Evolutionary conservation across 768 basidiomycete genomes (phyloP).

Genomic region (Lentinula guzmanii): DNA sequence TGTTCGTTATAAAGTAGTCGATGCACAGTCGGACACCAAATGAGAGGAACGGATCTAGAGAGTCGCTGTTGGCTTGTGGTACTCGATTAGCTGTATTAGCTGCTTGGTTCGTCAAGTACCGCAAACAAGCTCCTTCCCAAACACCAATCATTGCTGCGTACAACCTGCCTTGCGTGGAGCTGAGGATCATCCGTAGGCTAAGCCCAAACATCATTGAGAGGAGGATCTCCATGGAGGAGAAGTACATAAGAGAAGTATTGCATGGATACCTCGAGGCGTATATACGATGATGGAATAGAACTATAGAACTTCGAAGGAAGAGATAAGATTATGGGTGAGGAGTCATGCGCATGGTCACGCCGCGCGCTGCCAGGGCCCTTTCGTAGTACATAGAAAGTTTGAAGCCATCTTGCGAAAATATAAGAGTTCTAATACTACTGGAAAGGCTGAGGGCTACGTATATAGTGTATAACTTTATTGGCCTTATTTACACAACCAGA

Average conservation of each 20-base stretch:
- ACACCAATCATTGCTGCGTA: slow-evolving; percentile 1
- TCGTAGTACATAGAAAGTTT: too few relatives aligned
- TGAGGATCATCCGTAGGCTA: background rate
- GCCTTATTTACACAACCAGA: too few relatives aligned
- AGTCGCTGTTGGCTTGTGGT: background rate
- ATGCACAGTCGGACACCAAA: slow-evolving; percentile 3
- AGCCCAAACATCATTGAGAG: slow-evolving; percentile 1
- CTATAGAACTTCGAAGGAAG: too few relatives aligned
- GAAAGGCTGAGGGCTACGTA: too few relatives aligned
- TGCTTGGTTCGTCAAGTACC: background rate
- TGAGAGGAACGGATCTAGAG: background rate
- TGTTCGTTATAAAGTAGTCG: slow-evolving; percentile 3
- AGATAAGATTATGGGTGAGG: too few relatives aligned
- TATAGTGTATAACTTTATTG: too few relatives aligned
- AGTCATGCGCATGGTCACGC: too few relatives aligned
- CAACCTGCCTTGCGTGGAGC: background rate
- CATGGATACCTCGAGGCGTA: background rate
- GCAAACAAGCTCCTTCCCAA: slow-evolving; percentile 4
- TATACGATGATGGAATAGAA: too few relatives aligned
- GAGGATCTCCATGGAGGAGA: background rate
- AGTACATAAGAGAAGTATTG: background rate
- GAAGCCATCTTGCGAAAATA: too few relatives aligned
- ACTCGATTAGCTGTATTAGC: background rate
- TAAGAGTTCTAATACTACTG: too few relatives aligned
- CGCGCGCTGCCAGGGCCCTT: too few relatives aligned